Evolutionary conservation across 768 basidiomycete species (phyloP), one percentile per base, ranked within the genome.

Genomic region (Amanita phalloides): DNA sequence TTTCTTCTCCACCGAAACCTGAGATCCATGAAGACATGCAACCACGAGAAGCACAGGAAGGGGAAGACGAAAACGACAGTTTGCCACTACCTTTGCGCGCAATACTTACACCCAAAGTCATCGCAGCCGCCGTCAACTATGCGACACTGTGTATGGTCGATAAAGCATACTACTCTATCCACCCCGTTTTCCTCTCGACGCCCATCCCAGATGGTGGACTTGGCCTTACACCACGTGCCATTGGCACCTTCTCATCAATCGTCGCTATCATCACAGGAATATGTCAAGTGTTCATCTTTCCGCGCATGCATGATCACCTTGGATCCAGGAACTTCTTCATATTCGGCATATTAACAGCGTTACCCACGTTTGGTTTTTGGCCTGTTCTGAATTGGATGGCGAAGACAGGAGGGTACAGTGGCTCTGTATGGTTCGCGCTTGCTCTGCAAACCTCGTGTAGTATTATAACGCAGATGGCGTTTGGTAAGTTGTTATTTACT

Each of bases 151-250:
- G 80, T 10, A 60, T 82, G 4, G 53, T 79, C 13, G 81, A 86
- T 52, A 78, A 84, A 37, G 62, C 76, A 0, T 72, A 76, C 54
- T 74, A 74, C 43, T 74, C 78, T 6, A 61, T 86, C 11, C 75
- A 79, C 17, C 84, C 86, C 0, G 64, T 86, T n/a, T 84, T 84
- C 63, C 72, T 76, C 53, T 75, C 82, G 10, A 86, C 81, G 0
- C 82, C 86, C 0, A 62, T 78, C 42, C 33, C 33, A 33, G 11
- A 33, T 4, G 33, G 33, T 33, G 33, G 33, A 33, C 33, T 33
- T 33, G 33, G 78, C 6, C 65, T 85, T 73, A 17, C 82, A 0
- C 43, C 43, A 28, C 43, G 84, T 2, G 66, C 73, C 6, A 86
- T 86, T 35, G 85, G 84, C 5, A 66, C 33, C 67, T 75, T 82